Evolutionary conservation across 108 stramenopile genomes (phyloP).

Genomic region (Pseudonitzschia multistriata): DNA sequence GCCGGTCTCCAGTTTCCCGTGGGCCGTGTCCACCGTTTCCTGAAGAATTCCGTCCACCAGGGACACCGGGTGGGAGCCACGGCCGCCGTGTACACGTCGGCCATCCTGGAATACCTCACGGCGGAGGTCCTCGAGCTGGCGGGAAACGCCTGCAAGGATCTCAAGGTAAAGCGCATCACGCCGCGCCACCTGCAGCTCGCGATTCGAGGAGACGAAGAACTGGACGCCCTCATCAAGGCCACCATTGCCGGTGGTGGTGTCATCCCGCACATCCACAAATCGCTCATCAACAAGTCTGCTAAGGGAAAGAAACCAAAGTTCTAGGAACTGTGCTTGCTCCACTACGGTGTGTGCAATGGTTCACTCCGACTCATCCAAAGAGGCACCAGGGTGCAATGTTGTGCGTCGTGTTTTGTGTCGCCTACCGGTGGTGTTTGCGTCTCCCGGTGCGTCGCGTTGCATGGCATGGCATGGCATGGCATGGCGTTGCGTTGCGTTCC

Average conservation of each 20-base stretch:
- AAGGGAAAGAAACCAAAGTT: slow-evolving; percentile 79
- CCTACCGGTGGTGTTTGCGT: neutral
- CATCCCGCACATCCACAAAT: slow-evolving; percentile 99
- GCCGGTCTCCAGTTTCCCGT: slow-evolving; percentile 99
- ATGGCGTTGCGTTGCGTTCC: neutral
- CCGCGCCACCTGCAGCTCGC: slow-evolving; percentile 99
- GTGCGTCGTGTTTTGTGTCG: neutral
- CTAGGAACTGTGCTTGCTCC: slow-evolving; percentile 20
- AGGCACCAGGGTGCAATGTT: neutral
- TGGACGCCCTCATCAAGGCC: slow-evolving; percentile 99
- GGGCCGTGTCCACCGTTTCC: slow-evolving; percentile 98
- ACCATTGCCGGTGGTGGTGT: slow-evolving; percentile 99
- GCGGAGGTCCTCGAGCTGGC: slow-evolving; percentile 99
- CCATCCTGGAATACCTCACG: slow-evolving; percentile 98
- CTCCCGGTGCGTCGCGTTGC: neutral
- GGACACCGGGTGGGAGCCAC: slow-evolving; percentile 98
- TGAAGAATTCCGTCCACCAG: slow-evolving; percentile 94
- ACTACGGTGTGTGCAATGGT: neutral
- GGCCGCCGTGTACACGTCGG: slow-evolving; percentile 99
- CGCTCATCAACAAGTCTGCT: slow-evolving; percentile 96
- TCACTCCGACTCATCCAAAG: neutral
- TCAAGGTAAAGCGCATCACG: slow-evolving; percentile 99
- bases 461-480: neutral
- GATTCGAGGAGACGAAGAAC: slow-evolving; percentile 98
- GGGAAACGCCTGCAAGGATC: slow-evolving; percentile 99